These are phyloP conservation scores for Calonectria leucothoes DNA, from an alignment of 2,329 filamentous ascomycete species.

Conservation along the genomic window DNA sequence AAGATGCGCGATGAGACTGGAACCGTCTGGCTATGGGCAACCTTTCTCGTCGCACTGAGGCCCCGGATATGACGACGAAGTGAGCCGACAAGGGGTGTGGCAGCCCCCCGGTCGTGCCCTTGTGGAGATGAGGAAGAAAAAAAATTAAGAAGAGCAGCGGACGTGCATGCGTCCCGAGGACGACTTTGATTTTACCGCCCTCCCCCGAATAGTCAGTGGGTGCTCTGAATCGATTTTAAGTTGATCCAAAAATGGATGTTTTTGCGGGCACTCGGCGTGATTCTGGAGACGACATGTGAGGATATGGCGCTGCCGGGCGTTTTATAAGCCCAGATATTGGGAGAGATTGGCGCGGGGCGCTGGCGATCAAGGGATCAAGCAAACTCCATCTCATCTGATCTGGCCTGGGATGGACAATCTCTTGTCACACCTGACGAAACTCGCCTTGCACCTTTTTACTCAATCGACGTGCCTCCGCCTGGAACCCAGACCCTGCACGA, in stretches of 20 bases:
- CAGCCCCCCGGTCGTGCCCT: not conserved
- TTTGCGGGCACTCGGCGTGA: not conserved
- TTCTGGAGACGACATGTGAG: not conserved
- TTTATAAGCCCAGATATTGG: not conserved
- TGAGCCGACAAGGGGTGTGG: not conserved
- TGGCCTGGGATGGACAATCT: not conserved
- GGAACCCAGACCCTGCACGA: not conserved
- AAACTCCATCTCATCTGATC: conserved; percentile 11
- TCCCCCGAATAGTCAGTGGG: not conserved
- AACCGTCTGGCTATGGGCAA: not conserved
- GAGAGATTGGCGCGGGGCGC: conserved; percentile 3
- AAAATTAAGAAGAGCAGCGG: not conserved
- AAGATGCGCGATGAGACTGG: not conserved
- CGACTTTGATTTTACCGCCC: not conserved
- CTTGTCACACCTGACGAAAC: not conserved
- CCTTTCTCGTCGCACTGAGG: not conserved
- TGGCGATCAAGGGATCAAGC: not conserved
- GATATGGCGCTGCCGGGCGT: not conserved
- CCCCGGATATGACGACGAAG: not conserved
- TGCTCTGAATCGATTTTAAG: not conserved
- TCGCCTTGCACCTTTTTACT: not conserved
- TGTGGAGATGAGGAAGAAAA: not conserved
- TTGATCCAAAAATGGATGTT: not conserved
- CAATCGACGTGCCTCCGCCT: not conserved
- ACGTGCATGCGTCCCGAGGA: not conserved